phyloP scores from a whole-genome alignment of 1,284 basidiomycete species.

The Chondrostereum purpureum region DNA sequence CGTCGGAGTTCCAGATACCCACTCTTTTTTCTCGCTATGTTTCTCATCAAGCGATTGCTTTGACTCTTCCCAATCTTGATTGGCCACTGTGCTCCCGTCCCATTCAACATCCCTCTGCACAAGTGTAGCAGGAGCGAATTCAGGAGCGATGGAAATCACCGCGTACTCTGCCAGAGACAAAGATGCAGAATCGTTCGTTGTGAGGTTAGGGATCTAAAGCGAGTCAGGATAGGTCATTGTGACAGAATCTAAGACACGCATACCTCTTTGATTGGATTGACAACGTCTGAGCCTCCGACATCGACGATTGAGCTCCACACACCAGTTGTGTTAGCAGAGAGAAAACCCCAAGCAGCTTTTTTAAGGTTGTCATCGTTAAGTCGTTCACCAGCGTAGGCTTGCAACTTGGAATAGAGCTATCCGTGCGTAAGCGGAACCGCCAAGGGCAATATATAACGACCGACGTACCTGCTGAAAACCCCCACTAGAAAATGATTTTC shows the following conservation, averaged over 20 bases:
- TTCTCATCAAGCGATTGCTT: too few species aligned
- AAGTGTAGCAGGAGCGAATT: conserved; percentile 19
- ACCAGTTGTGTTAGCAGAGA: conserved; percentile 28
- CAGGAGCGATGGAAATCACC: conserved; percentile 29
- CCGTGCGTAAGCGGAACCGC: neutral
- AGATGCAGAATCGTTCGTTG: conserved; percentile 33
- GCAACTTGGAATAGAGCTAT: conserved; percentile 36
- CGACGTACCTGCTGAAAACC: conserved; percentile 28
- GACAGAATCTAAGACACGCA: conserved; percentile 1
- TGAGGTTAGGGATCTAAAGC: conserved; percentile 29
- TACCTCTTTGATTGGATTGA: conserved; percentile 31
- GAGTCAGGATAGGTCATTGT: neutral
- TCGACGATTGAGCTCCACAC: conserved; percentile 26
- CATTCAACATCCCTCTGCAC: neutral
- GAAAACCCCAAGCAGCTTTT: conserved; percentile 31
- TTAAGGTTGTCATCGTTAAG: conserved; percentile 28
- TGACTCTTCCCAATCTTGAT: too few species aligned
- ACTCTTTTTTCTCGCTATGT: too few species aligned
- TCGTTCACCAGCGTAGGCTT: conserved; percentile 34
- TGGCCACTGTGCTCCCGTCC: neutral
- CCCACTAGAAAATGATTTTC: conserved; percentile 28
- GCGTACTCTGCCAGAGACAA: conserved; percentile 32
- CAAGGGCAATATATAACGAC: neutral
- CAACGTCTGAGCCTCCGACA: conserved; percentile 32
- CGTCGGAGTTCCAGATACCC: too few species aligned